Evolutionary conservation across 148 eudicot species (phyloP), one percentile per base, ranked within the genome.

Genomic region (Polygonum maritimum): DNA sequence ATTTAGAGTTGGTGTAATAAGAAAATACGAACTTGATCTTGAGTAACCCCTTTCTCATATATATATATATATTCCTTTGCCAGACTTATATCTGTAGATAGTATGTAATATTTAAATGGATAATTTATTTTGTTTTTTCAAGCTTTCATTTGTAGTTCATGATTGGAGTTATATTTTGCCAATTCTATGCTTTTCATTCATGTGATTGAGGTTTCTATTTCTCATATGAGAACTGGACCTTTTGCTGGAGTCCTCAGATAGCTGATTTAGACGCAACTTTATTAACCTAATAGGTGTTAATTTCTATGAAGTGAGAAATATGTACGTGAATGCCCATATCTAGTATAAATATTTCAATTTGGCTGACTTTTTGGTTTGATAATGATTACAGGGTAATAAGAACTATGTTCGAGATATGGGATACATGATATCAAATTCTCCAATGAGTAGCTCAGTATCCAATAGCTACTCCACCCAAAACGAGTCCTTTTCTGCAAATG

Each of bases 351-450:
- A 33, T 13, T 63, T 8, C 8, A 33, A 16, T 71, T n/a, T 72
- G 16, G 47, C 19, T 76, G 22, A 40, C 55, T 22, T 65, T 48
- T n/a, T 51, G 47, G 60, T 63, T 10, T 73, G 47, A 52, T 26
- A 65, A 39, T 76, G 35, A 71, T 6, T 76, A 51, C 85, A 85
- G 88, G 88, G 86, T 22, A 85, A 80, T 62, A 82, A 83, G 79
- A 77, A 75, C 71, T 49, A 72, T 74, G 69, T 54, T 49, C 81
- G 88, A 77, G 88, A 79, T 6, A 35, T 76, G 15, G 88, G 83
- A 75, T 72, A 83, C 48, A 76, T 44, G 26, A 21, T 38, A 55
- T 81, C 82, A 35, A 69, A 38, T 79, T 83, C 88, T 40, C 88
- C 71, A 45, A 47, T 77, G 40, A 83, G 84, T 54, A 81, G 73